These are phyloP conservation scores for Vanilla planifolia DNA, from an alignment of 106 monocot genomes.

Conservation along the genomic window DNA sequence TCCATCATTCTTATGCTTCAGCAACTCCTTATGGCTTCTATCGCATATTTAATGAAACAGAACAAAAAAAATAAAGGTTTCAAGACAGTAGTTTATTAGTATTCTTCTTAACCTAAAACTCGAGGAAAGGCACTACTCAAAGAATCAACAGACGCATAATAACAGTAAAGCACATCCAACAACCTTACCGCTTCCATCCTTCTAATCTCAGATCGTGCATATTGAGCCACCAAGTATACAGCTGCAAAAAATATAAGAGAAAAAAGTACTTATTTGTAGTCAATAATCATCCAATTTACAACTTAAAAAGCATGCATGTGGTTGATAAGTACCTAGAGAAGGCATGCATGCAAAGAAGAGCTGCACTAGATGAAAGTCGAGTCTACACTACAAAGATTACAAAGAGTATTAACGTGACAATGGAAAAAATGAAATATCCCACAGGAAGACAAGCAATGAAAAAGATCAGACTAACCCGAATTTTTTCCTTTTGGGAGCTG, in stretches of 20 bases:
- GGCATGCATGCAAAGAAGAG: constrained; percentile 82
- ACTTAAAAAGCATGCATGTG: neutral
- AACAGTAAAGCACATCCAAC: neutral
- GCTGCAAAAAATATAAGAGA: constrained; percentile 25
- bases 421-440: neutral
- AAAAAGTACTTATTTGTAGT: neutral
- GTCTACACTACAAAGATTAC: constrained; percentile 20
- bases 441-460: neutral
- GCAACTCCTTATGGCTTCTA: no score
- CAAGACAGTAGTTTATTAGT: no score
- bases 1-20: no score
- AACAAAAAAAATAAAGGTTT: no score
- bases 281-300: neutral
- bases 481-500: constrained; percentile 61
- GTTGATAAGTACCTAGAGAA: constrained; percentile 42
- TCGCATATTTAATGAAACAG: no score
- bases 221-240: constrained; percentile 75
- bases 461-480: constrained; percentile 38
- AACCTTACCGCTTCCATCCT: constrained; percentile 64
- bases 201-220: constrained; percentile 66
- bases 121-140: no score
- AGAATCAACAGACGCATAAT: no score
- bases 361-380: constrained; percentile 87
- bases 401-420: neutral
- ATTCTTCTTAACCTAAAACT: no score